Percentiles rank a stretch among this genome's conserved stretches.
These are phyloP conservation scores for Bromus sterilis DNA, from an alignment of 176 grass and related monocot species.

Conservation along the genomic window DNA sequence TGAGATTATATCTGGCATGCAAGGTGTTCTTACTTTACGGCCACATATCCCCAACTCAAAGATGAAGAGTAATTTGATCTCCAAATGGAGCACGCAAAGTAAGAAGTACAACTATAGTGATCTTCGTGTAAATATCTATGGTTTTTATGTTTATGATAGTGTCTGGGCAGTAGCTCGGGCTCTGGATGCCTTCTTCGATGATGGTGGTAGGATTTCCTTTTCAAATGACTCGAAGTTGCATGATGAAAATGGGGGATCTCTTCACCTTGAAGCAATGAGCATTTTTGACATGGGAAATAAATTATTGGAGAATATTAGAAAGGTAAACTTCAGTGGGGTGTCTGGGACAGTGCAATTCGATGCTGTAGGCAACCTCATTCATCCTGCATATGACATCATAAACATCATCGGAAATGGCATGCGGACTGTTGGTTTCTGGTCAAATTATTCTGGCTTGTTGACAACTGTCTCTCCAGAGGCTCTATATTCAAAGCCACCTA, in stretches of 20 bases:
- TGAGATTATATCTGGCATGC: conserved; percentile 60
- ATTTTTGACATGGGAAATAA: conserved; percentile 64
- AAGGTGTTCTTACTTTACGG: conserved; percentile 80
- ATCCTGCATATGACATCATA: conserved; percentile 82
- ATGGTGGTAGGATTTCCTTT: conserved; percentile 71
- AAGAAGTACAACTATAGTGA: conserved; percentile 56
- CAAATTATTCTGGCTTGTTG: conserved; percentile 72
- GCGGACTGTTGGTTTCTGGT: conserved; percentile 82
- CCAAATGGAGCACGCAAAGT: conserved; percentile 56
- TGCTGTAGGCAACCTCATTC: conserved; percentile 52
- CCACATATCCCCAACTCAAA: conserved; percentile 61
- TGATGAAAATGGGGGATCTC: conserved; percentile 38
- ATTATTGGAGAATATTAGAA: conserved; percentile 50
- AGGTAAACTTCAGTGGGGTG: conserved; percentile 54
- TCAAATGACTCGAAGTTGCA: conserved; percentile 60
- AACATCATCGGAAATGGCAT: conserved; percentile 73
- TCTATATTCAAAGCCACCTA: conserved; percentile 56
- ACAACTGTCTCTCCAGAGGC: conserved; percentile 58
- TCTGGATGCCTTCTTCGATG: conserved; percentile 71
- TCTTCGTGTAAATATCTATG: conserved; percentile 50
- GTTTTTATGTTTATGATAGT: conserved; percentile 78
- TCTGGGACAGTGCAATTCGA: conserved; percentile 64
- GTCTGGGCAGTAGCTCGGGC: conserved; percentile 78
- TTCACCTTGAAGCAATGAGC: conserved; percentile 80
- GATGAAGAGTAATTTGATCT: conserved; percentile 61